Evolutionary conservation across 345 rosid species (phyloP), one percentile per base, ranked within the genome.

Genomic region (Erodium maritimum): DNA sequence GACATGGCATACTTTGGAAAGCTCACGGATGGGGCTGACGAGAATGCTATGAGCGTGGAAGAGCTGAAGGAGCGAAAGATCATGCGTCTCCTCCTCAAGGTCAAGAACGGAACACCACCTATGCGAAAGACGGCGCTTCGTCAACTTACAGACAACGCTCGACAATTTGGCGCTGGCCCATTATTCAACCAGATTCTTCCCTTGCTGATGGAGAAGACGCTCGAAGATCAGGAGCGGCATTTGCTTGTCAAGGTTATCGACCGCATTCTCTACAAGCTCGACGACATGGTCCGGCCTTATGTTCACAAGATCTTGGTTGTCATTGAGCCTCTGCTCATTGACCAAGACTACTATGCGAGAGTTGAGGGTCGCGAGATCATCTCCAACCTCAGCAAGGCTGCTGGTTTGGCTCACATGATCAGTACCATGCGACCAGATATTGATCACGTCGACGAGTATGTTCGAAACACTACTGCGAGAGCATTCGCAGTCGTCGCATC

Each of bases 391-490:
- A 90, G 97, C 66, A 93, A 89, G 74, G 97, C 99, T 34, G 99
- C 97, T 54, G 99, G 97, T 63, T 78, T 93, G 81, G 97, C 99
- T 21, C 87, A 97, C 50, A 93, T 93, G 99, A 89, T 93, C 74
- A 97, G 97, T 69, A 97, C 97, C 37, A 93, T 90, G 99, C 95
- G 97, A 70, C 99, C 99, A 1, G 99, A 93, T 77, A 93, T 93
- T 69, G 99, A 93, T 63, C 85, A 93, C 67, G 85, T 83, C 11
- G 99, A 93, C 80, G 99, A 90, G 68, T 93, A 93, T 68, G 99
- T 93, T 60, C 80, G 99, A 75, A 93, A 93, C 77, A 89, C 99
- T 5, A 93, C 99, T 66, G 99, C 99, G 0, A 85, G 99, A 68
- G 99, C 99, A 62, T 93, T 93, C 74, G 89, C 97, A 83, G 99